Evolutionary conservation across 306 rosid genomes (phyloP).

Genomic region (Medicago lupulina): DNA sequence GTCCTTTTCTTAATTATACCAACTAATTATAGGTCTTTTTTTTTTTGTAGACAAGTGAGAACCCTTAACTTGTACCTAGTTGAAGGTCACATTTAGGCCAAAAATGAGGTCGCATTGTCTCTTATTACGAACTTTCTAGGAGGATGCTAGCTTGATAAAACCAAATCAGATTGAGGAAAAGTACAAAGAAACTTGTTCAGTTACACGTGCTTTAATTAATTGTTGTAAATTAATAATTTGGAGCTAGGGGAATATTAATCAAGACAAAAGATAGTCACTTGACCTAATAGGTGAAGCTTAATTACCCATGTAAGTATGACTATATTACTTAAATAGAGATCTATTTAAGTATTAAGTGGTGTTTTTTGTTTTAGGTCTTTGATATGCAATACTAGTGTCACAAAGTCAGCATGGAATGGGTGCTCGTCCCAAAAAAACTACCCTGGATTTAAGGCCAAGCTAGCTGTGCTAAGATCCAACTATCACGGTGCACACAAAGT

Average conservation of each 20-base stretch:
- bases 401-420: too few relatives aligned
- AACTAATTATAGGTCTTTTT: background rate
- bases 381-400: too few relatives aligned
- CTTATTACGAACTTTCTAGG: background rate
- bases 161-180: background rate
- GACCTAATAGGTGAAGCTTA: background rate
- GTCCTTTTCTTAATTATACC: background rate
- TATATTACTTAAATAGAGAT: too few relatives aligned
- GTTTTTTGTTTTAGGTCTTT: too few relatives aligned
- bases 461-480: too few relatives aligned
- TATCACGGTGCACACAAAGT: too few relatives aligned
- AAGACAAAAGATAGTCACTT: background rate
- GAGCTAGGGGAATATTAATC: background rate
- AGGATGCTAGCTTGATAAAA: background rate
- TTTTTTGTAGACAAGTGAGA: background rate
- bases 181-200: constrained; percentile 10
- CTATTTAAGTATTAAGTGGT: too few relatives aligned
- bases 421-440: too few relatives aligned
- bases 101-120: background rate
- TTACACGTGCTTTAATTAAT: background rate
- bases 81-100: background rate
- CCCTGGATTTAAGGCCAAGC: too few relatives aligned
- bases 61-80: background rate
- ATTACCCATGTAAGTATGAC: too few relatives aligned
- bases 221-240: background rate